A percentile compares a stretch with the other conserved stretches of the same genome.
phyloP scores from a whole-genome alignment of 2,329 filamentous ascomycete species.

The Myrmaecium sp. region DNA sequence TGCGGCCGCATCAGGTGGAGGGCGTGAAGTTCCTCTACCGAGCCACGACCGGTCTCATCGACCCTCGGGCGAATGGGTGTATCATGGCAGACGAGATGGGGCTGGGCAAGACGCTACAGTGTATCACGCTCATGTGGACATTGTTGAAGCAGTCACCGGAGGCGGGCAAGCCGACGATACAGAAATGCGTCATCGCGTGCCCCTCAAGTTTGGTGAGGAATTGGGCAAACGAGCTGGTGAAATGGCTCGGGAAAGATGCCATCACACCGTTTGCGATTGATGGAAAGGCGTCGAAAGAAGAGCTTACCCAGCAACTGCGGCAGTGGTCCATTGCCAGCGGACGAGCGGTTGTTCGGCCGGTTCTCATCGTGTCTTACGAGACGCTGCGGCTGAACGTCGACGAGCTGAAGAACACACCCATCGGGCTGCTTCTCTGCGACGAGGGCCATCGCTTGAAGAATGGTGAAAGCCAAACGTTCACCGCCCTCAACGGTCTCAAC shows the following conservation, averaged over 20 bases:
- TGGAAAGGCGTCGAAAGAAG: constrained; percentile 88
- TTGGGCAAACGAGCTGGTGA: constrained; percentile 81
- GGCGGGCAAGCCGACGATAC: constrained; percentile 82
- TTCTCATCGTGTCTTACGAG: constrained; percentile 96
- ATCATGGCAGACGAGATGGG: constrained; percentile 99
- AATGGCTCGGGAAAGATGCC: constrained; percentile 60
- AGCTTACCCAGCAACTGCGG: constrained; percentile 72
- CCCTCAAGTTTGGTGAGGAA: constrained; percentile 93
- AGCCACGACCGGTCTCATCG: constrained; percentile 89
- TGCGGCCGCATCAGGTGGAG: constrained; percentile 93
- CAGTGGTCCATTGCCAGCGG: constrained; percentile 91
- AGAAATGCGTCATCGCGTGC: constrained; percentile 93
- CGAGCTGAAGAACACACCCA: constrained; percentile 74
- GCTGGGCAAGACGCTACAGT: constrained; percentile 90
- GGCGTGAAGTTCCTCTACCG: constrained; percentile 96
- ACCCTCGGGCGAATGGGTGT: constrained; percentile 84
- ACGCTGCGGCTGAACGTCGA: constrained; percentile 83
- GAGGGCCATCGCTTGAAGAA: constrained; percentile 96
- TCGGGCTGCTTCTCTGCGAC: constrained; percentile 85
- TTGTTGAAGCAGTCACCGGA: constrained; percentile 88
- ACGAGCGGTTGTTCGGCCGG: constrained; percentile 75
- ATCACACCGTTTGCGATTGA: constrained; percentile 91
- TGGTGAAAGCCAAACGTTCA: constrained; percentile 89
- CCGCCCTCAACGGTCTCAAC: constrained; percentile 73
- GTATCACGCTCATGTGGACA: constrained; percentile 94